phyloP scores from a whole-genome alignment of 1,284 basidiomycete genomes.

The Papiliotrema flavescens region DNA sequence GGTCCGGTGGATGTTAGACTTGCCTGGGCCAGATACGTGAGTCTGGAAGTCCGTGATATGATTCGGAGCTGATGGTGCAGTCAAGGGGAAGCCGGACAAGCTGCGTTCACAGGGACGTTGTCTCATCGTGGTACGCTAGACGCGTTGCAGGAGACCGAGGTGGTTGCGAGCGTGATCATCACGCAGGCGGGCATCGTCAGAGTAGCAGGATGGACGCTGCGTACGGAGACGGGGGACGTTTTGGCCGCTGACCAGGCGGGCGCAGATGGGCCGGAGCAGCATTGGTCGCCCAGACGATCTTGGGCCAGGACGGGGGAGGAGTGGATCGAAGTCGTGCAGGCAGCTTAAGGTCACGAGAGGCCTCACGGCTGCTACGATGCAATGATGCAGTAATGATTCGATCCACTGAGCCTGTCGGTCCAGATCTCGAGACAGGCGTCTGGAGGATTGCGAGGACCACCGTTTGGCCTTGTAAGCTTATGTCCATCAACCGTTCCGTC shows the following conservation, averaged over 20 bases:
- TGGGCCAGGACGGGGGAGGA: slow-evolving; percentile 11
- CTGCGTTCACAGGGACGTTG: slow-evolving; percentile 24
- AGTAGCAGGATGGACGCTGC: slow-evolving; percentile 32
- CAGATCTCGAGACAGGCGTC: too few species aligned
- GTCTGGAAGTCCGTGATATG: neutral
- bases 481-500: too few species aligned
- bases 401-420: too few species aligned
- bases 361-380: neutral
- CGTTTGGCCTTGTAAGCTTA: too few species aligned
- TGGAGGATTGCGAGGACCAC: too few species aligned
- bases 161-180: slow-evolving; percentile 25
- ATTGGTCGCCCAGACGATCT: slow-evolving; percentile 7
- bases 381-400: neutral
- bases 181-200: slow-evolving; percentile 21
- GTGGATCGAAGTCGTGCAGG: slow-evolving; percentile 6
- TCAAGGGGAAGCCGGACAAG: neutral
- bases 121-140: slow-evolving; percentile 22
- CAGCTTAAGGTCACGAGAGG: neutral
- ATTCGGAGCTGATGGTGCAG: neutral
- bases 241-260: neutral
- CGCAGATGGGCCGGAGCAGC: neutral
- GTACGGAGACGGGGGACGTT: slow-evolving; percentile 25
- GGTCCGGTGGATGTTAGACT: slow-evolving; percentile 28
- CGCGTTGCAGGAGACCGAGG: slow-evolving; percentile 7
- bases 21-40: slow-evolving; percentile 14